Evolutionary conservation across 73 alveolate genomes (phyloP), one percentile per base, ranked within the genome.

Genomic region (Tetrahymena borealis): DNA sequence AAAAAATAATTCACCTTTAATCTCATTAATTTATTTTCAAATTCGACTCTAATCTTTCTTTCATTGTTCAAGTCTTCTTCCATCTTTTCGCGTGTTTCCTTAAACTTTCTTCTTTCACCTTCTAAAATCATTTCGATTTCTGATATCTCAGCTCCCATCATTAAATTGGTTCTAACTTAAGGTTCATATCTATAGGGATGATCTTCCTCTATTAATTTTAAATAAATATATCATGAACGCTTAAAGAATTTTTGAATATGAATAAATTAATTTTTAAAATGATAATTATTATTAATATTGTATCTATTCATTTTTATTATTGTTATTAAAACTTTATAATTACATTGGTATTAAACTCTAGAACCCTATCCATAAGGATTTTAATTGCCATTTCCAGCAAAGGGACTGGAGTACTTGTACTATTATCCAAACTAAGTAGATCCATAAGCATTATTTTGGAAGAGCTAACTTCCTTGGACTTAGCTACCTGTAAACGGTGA

Each of bases 401-500:
- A 60, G 28, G 85, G 85, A 60, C 37, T 35, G 10, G 85, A 60
- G 28, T 5, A 60, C 85, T 60, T 60, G 28, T 60, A 60, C 16
- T 60, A n/a, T n/a, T n/a, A 20, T 18, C 85, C 85, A 60, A 60
- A 60, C 35, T 60, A 35, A 10, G 85, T 24, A 60, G 85, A 13
- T 60, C 37, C 37, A 60, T 60, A 60, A 24, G 85, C 37, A 15
- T 60, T 60, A 60, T 60, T 60, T 60, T 13, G 28, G 13, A 60
- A 60, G 0, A 60, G 37, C 28, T 60, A 60, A 60, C 85, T 60
- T 24, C 38, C 28, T 60, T 60, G 28, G 9, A 60, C 37, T 60
- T 60, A 60, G 35, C 85, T 60, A n/a, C 85, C 85, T 60, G 85
- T 60, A 60, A n/a, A 60, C 85, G 85, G 85, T 60, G n/a, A 60